Conservation (phyloP, 495 filamentous ascomycete genomes). For the Niebla homalea region DNA sequence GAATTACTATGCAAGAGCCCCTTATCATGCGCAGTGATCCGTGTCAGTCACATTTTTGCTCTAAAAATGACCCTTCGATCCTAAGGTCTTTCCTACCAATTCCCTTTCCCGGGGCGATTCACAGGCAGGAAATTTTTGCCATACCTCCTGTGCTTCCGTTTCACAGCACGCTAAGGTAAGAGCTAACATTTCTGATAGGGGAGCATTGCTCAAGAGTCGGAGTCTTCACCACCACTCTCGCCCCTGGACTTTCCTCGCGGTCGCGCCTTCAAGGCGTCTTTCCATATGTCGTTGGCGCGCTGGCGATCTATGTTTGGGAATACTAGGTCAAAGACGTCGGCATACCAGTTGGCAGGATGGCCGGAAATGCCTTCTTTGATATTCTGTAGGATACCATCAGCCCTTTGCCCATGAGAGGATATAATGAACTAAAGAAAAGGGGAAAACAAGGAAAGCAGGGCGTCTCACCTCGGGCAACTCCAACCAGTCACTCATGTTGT, state of each 20-base stretch:
- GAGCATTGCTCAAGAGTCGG: too few relatives aligned
- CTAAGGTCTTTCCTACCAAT: too few relatives aligned
- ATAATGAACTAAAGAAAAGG: not conserved
- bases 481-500: slow-evolving; percentile 94
- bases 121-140: too few relatives aligned
- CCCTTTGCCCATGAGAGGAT: slow-evolving; percentile 1
- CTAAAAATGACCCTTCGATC: too few relatives aligned
- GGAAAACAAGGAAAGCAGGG: not conserved
- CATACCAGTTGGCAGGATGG: slow-evolving; percentile 82
- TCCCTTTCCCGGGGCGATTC: too few relatives aligned
- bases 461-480: slow-evolving; percentile 85
- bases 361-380: slow-evolving; percentile 94
- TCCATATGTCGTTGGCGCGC: slow-evolving; percentile 58
- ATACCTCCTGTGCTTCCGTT: too few relatives aligned
- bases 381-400: slow-evolving; percentile 50
- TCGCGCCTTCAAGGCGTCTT: slow-evolving; percentile 40
- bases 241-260: slow-evolving; percentile 26
- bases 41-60: too few relatives aligned
- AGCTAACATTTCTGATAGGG: too few relatives aligned
- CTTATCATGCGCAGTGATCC: too few relatives aligned
- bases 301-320: slow-evolving; percentile 71
- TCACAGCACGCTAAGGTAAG: too few relatives aligned
- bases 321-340: slow-evolving; percentile 80
- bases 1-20: too few relatives aligned
- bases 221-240: slow-evolving; percentile 4